phyloP scores from a whole-genome alignment of 1,284 basidiomycete species.

The Fomitopsis pinicola region DNA sequence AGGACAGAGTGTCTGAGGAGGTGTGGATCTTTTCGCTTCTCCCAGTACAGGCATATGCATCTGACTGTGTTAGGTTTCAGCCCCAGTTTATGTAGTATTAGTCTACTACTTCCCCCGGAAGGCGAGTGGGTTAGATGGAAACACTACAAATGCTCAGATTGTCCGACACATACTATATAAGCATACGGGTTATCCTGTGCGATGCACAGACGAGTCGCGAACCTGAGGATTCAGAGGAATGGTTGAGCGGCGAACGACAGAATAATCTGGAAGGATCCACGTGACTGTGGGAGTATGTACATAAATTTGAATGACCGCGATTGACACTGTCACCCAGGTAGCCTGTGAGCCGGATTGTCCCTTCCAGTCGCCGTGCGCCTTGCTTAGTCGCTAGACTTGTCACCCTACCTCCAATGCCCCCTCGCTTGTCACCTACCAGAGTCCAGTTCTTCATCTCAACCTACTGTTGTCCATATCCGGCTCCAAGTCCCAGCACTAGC shows the following conservation, averaged over 20 bases:
- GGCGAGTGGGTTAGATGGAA: too few relatives aligned
- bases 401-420: conserved; percentile 28
- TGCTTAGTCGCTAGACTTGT: conserved; percentile 3
- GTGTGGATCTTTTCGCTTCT: not conserved
- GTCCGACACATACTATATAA: too few relatives aligned
- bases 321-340: not conserved
- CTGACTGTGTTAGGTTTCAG: not conserved
- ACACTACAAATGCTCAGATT: too few relatives aligned
- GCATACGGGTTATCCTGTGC: too few relatives aligned
- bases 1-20: not conserved
- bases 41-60: not conserved
- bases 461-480: conserved; percentile 45
- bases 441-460: conserved; percentile 56
- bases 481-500: conserved; percentile 22
- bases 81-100: too few relatives aligned
- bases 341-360: not conserved
- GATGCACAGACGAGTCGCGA: too few relatives aligned
- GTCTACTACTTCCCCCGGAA: too few relatives aligned
- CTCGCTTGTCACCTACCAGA: conserved; percentile 44
- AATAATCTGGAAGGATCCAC: conserved; percentile 6
- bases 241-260: not conserved
- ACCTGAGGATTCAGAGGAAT: too few relatives aligned
- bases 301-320: conserved; percentile 5
- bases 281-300: conserved; percentile 5
- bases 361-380: not conserved